Conservation (phyloP, 2,329 filamentous ascomycete genomes). For the Fusarium odoratissimum region DNA sequence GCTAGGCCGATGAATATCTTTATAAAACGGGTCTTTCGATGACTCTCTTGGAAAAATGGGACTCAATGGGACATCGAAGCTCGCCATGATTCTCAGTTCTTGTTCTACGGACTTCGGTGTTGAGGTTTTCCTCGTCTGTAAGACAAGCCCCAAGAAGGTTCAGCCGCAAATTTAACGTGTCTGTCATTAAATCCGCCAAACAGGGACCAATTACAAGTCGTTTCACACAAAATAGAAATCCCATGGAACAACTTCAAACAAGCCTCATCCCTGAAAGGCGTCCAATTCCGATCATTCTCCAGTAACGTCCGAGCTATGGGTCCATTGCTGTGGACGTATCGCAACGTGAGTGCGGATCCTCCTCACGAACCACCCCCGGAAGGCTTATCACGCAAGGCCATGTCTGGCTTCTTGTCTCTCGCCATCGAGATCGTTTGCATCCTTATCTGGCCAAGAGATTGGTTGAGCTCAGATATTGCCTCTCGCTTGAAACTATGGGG, state of each 20-base stretch:
- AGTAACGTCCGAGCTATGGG: slow-evolving; percentile 31
- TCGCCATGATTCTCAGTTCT: slow-evolving; percentile 10
- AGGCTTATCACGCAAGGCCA: slow-evolving; percentile 30
- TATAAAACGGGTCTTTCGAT: slow-evolving; percentile 21
- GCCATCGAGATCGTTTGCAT: slow-evolving; percentile 22
- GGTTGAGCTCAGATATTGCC: slow-evolving; percentile 19
- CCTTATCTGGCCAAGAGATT: slow-evolving; percentile 19
- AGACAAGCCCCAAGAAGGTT: slow-evolving; percentile 27
- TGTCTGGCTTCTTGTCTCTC: slow-evolving; percentile 4
- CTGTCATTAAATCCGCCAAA: not conserved
- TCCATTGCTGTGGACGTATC: slow-evolving; percentile 2
- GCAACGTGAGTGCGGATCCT: slow-evolving; percentile 31
- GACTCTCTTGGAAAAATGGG: slow-evolving; percentile 11
- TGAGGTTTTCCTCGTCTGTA: slow-evolving; percentile 4
- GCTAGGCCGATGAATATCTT: slow-evolving; percentile 20
- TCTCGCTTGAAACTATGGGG: slow-evolving; percentile 3
- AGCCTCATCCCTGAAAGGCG: slow-evolving; percentile 10
- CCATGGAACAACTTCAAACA: not conserved
- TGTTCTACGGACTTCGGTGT: slow-evolving; percentile 19
- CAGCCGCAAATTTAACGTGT: slow-evolving; percentile 14
- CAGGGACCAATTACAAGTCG: slow-evolving; percentile 2
- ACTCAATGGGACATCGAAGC: slow-evolving; percentile 3
- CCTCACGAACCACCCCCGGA: slow-evolving; percentile 19
- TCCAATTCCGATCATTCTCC: slow-evolving; percentile 38
- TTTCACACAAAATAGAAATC: not conserved